Percentiles rank a stretch among this genome's conserved stretches.
These are phyloP conservation scores for Sphagnum tenellum DNA, from an alignment of 225 moss, liverwort and hornwort genomes.

Conservation along the genomic window DNA sequence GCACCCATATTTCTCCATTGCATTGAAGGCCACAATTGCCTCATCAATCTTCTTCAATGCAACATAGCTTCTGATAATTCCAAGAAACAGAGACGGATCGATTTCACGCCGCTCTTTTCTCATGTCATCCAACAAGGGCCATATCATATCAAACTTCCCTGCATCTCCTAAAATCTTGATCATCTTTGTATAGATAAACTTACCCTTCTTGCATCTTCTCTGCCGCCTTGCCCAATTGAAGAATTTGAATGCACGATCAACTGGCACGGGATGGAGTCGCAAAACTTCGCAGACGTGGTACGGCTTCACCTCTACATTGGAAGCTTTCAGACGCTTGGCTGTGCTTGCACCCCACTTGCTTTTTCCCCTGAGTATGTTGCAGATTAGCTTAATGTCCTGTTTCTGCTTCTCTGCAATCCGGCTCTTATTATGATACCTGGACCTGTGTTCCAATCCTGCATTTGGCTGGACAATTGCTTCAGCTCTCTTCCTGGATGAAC, in stretches of 20 bases:
- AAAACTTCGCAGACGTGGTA: conserved; percentile 41
- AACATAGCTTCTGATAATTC: conserved; percentile 61
- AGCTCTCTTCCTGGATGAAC: no score
- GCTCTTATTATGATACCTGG: no score
- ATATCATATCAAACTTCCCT: conserved; percentile 58
- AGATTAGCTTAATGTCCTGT: no score
- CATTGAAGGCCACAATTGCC: conserved; percentile 32
- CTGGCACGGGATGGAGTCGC: conserved; percentile 15
- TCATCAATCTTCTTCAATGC: conserved; percentile 37
- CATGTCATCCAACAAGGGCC: conserved; percentile 60
- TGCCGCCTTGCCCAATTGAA: conserved; percentile 84
- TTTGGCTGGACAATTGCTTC: no score
- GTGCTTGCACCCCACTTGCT: conserved; percentile 39
- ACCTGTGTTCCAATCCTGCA: no score
- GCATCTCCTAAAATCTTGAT: conserved; percentile 41
- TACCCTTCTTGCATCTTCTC: conserved; percentile 54
- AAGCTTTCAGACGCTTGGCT: conserved; percentile 32
- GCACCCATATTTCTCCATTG: conserved; percentile 35
- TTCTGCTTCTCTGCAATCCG: no score
- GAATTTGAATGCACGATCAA: conserved; percentile 54
- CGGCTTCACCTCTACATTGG: conserved; percentile 24
- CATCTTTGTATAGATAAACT: conserved; percentile 64
- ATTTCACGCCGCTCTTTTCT: conserved; percentile 35
- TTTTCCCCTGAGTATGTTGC: conserved; percentile 29
- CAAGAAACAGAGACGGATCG: conserved; percentile 40